Evolutionary conservation across 495 filamentous ascomycete genomes (phyloP).

Genomic region (Neurospora sp.): DNA sequence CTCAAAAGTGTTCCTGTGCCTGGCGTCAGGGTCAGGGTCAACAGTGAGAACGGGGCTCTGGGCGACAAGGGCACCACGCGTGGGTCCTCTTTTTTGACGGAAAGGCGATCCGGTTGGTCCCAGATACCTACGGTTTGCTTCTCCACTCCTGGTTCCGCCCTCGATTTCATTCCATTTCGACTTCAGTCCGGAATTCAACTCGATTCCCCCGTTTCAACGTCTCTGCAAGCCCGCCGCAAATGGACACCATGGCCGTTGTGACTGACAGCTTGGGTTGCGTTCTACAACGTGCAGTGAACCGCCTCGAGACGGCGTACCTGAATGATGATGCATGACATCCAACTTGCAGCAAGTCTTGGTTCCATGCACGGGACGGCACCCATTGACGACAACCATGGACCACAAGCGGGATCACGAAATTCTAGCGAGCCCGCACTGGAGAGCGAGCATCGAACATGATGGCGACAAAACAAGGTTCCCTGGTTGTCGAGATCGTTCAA

Average conservation of each 20-base stretch:
- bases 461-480: neutral
- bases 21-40: neutral
- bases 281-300: neutral
- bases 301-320: neutral
- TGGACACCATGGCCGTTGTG: neutral
- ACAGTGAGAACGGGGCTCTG: neutral
- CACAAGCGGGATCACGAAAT: neutral
- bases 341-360: neutral
- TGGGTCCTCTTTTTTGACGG: neutral
- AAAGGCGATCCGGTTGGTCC: neutral
- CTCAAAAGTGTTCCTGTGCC: neutral
- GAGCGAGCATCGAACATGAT: neutral
- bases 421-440: neutral
- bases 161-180: neutral
- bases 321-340: neutral
- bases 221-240: neutral
- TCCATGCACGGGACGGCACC: neutral
- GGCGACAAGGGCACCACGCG: neutral
- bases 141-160: neutral
- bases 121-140: neutral
- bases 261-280: neutral
- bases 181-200: neutral
- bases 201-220: neutral
- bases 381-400: neutral
- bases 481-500: neutral